Evolutionary conservation across 2,329 filamentous ascomycete genomes (phyloP).

Genomic region (Aspergillus flavus): DNA sequence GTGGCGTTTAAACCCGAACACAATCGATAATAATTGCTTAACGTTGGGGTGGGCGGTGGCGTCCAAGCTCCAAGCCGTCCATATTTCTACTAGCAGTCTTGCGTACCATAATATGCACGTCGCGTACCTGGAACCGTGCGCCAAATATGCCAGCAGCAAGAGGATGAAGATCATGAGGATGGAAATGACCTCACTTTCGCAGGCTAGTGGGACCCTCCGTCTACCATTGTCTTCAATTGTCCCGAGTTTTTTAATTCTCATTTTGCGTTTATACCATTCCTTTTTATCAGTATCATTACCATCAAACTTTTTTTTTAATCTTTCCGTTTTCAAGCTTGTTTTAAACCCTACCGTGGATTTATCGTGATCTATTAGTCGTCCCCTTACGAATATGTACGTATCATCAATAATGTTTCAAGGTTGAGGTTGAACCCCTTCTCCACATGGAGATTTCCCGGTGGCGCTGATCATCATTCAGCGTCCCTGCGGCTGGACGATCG

Average conservation of each 20-base stretch:
- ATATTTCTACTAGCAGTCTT: background rate
- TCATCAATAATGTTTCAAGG: conserved; percentile 19
- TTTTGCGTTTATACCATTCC: background rate
- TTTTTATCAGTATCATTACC: background rate
- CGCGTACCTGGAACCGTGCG: conserved; percentile 20
- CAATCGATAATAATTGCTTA: conserved; percentile 17
- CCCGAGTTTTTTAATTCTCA: background rate
- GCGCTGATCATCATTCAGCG: conserved; percentile 24
- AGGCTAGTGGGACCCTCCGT: background rate
- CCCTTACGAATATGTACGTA: conserved; percentile 10
- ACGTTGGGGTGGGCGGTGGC: conserved; percentile 18
- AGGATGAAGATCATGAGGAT: conserved; percentile 19
- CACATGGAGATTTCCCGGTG: conserved; percentile 22
- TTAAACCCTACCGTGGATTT: background rate
- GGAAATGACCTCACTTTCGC: background rate
- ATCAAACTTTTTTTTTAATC: background rate
- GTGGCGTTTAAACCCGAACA: conserved; percentile 15
- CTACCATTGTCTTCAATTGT: background rate
- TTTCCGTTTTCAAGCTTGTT: background rate
- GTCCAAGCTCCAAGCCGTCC: conserved; percentile 10
- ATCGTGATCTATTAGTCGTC: conserved; percentile 3
- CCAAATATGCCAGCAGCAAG: conserved; percentile 15
- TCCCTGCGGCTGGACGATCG: conserved; percentile 16
- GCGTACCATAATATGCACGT: background rate
- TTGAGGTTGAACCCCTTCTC: conserved; percentile 16